These are phyloP conservation scores for Stylonectria norvegica DNA, from an alignment of 2,329 filamentous ascomycete genomes.

Conservation along the genomic window DNA sequence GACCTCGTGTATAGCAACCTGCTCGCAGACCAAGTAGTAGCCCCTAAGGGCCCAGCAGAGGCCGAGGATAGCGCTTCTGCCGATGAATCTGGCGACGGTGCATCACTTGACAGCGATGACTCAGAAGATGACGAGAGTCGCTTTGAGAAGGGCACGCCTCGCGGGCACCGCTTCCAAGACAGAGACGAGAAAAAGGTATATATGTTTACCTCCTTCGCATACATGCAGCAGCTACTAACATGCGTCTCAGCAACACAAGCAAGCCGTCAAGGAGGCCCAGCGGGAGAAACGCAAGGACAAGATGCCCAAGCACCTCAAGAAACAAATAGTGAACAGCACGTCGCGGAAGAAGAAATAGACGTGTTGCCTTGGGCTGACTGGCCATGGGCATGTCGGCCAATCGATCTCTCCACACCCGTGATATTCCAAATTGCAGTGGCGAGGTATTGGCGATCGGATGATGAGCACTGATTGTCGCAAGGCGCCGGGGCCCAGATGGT, in stretches of 20 bases:
- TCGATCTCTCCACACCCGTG: constrained; percentile 4
- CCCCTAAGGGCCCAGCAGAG: constrained; percentile 32
- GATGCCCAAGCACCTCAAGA: constrained; percentile 95
- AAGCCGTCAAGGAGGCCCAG: constrained; percentile 90
- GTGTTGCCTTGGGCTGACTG: not conserved
- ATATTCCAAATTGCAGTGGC: constrained; percentile 5
- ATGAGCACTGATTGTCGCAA: constrained; percentile 41
- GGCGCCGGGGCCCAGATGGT: constrained; percentile 21
- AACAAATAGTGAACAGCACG: constrained; percentile 68
- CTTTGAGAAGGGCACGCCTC: constrained; percentile 65
- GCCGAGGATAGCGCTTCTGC: constrained; percentile 40
- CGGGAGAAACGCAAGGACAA: constrained; percentile 90
- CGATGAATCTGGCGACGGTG: constrained; percentile 48
- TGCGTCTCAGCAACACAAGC: constrained; percentile 63
- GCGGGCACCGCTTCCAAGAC: constrained; percentile 83
- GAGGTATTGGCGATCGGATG: constrained; percentile 41
- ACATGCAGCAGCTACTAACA: constrained; percentile 21
- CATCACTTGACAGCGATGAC: constrained; percentile 42
- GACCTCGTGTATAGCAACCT: constrained; percentile 84
- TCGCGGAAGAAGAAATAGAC: constrained; percentile 61
- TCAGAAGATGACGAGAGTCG: constrained; percentile 47
- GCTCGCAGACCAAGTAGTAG: constrained; percentile 65
- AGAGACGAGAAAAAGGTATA: constrained; percentile 80
- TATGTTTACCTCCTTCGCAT: not conserved
- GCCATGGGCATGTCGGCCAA: constrained; percentile 1